Base-by-base conservation (phyloP, 2,329 filamentous ascomycete species). In the Xylariales sp. region DNA sequence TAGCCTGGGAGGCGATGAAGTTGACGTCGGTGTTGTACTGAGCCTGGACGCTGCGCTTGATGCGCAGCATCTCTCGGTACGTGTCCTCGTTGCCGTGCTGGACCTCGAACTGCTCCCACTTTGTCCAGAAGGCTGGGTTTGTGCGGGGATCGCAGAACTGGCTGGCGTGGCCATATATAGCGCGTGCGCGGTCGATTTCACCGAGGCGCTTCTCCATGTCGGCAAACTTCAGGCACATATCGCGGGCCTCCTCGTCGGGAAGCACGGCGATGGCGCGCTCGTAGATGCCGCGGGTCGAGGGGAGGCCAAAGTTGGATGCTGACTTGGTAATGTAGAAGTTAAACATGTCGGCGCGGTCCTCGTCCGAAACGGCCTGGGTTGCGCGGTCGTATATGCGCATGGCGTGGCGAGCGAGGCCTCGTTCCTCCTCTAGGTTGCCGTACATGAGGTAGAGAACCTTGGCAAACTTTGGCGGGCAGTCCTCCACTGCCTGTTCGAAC, bases 251-350 rank as follows among this genome's bases (percentile, higher is more conserved):
- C 45, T 74, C 78, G 62, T 98, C 93, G 0, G 94, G 91, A 24
- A 98, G 72, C n/a, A 89, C 86, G 10, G 88, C 83, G 49, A 98
- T 95, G 25, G 93, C 91, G 40, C 90, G 83, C 66, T 98, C 93
- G 69, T 98, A 98, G 52, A 98, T 98, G 1, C 88, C 84, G 36
- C 93, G 74, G 4, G 93, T 96, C 1, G 93, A 97, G 0, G 93
- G 90, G 36, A 98, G 77, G 21, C 94, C 93, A 55, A 98, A 98
- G 64, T 98, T 98, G 15, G 89, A 95, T 2, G 93, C 93, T 1
- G 90, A 96, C 61, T 98, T 97, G 41, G 91, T 97, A 57, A 98
- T 96, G 69, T 98, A 98, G 59, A 97, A 95, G 62, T 95, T 93
- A 70, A 96, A 98, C 90, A 98, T 96, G 54, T 95, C 89, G 43